phyloP scores from a whole-genome alignment of 140 eudicot genomes.

The Anethum foeniculum region DNA sequence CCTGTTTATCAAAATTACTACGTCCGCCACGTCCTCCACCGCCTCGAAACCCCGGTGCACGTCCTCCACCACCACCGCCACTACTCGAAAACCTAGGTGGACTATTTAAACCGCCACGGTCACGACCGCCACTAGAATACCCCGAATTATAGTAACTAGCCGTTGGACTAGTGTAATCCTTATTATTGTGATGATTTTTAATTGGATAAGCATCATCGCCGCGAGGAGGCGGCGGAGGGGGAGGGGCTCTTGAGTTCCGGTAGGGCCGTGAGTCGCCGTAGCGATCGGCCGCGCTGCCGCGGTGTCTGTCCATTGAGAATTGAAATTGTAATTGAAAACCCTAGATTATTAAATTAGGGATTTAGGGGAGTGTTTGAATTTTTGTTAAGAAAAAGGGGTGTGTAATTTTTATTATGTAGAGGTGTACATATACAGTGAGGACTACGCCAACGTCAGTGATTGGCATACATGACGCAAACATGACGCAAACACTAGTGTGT shows the following conservation, averaged over 20 bases:
- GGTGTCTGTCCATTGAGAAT: slow-evolving; percentile 49
- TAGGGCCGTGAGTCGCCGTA: slow-evolving; percentile 36
- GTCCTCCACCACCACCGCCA: slow-evolving; percentile 24
- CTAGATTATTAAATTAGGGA: not conserved
- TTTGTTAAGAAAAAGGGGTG: not conserved
- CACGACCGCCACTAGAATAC: slow-evolving; percentile 32
- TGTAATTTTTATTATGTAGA: not conserved
- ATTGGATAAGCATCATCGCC: slow-evolving; percentile 8
- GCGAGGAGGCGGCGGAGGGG: slow-evolving; percentile 27
- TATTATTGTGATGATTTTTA: not conserved
- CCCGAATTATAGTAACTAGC: slow-evolving; percentile 16
- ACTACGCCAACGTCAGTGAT: not conserved
- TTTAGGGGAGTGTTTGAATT: not conserved
- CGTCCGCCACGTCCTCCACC: not conserved
- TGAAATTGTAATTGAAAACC: slow-evolving; percentile 15
- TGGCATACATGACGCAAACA: too few relatives aligned
- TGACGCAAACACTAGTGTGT: too few relatives aligned
- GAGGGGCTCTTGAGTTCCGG: slow-evolving; percentile 36
- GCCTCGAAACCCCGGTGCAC: slow-evolving; percentile 28
- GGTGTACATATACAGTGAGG: not conserved
- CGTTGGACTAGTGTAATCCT: slow-evolving; percentile 18
- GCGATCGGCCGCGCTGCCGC: slow-evolving; percentile 34
- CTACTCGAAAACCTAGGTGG: slow-evolving; percentile 49
- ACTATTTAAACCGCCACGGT: slow-evolving; percentile 39
- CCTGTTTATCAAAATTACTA: not conserved